Evolutionary conservation across 768 basidiomycete genomes (phyloP).

Genomic region (Cystofilobasidium bisporidii): DNA sequence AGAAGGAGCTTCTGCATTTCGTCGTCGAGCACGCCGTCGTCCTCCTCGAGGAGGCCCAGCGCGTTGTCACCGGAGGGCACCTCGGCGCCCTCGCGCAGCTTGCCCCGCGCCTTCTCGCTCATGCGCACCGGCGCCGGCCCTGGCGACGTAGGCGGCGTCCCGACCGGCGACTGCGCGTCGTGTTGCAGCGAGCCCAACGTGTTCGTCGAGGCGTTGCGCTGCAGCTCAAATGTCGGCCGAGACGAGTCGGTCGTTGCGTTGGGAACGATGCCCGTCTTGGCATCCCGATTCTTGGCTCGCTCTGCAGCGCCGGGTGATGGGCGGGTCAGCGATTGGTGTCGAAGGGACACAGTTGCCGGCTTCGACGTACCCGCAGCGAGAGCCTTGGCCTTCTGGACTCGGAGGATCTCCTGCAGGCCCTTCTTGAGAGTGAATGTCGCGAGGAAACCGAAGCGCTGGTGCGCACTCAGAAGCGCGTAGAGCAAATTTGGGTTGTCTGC

Average conservation of each 20-base stretch:
- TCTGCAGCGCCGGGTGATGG: not conserved
- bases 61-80: not conserved
- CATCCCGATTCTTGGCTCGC: not conserved
- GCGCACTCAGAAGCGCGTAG: slow-evolving; percentile 73
- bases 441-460: slow-evolving; percentile 76
- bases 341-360: not conserved
- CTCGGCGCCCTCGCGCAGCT: slow-evolving; percentile 56
- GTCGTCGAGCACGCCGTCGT: slow-evolving; percentile 30
- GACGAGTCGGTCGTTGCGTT: not conserved
- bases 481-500: slow-evolving; percentile 78
- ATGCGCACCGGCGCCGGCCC: slow-evolving; percentile 28
- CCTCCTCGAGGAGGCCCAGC: not conserved
- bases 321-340: not conserved
- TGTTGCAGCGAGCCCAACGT: not conserved
- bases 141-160: not conserved
- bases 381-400: slow-evolving; percentile 58
- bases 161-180: not conserved
- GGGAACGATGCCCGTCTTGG: not conserved
- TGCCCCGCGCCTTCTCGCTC: slow-evolving; percentile 86
- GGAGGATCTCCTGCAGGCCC: slow-evolving; percentile 76
- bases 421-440: slow-evolving; percentile 80
- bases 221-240: not conserved
- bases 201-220: not conserved
- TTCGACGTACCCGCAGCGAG: slow-evolving; percentile 32
- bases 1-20: slow-evolving; percentile 47